These are phyloP conservation scores for Ophiocordyceps camponoti-saundersi DNA, from an alignment of 2,329 filamentous ascomycete species.

Conservation along the genomic window DNA sequence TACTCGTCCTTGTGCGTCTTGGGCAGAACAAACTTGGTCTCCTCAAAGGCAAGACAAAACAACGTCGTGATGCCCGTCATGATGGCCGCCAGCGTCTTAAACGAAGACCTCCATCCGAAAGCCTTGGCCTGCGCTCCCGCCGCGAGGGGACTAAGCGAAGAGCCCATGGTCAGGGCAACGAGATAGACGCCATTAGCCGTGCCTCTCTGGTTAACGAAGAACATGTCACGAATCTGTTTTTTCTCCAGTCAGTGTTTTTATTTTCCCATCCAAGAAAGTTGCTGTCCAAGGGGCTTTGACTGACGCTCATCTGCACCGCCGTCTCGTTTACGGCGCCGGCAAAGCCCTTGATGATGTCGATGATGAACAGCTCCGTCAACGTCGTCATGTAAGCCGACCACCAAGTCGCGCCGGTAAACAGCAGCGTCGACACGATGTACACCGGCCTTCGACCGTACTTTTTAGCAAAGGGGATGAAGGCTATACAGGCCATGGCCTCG, in stretches of 20 bases:
- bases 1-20: not conserved
- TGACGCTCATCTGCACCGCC: conserved; percentile 19
- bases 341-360: conserved; percentile 13
- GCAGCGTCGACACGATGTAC: conserved; percentile 10
- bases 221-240: conserved; percentile 5
- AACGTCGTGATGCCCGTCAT: conserved; percentile 1
- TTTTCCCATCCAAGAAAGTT: too few species aligned
- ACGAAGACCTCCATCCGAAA: conserved; percentile 10
- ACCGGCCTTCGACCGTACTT: conserved; percentile 16
- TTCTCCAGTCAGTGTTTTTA: not conserved
- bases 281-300: not conserved
- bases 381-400: conserved; percentile 9
- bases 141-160: conserved; percentile 13
- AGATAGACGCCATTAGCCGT: conserved; percentile 15
- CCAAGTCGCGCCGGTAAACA: conserved; percentile 8
- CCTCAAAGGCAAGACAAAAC: conserved; percentile 8
- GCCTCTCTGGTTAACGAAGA: conserved; percentile 15
- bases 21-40: conserved; percentile 12
- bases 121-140: conserved; percentile 9
- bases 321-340: conserved; percentile 22
- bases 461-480: conserved; percentile 17
- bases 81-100: conserved; percentile 5
- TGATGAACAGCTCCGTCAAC: conserved; percentile 9
- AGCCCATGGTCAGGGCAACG: conserved; percentile 12
- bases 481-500: conserved; percentile 14